Conservation (phyloP, 2,329 filamentous ascomycete species). For the Botrytis medusae region DNA sequence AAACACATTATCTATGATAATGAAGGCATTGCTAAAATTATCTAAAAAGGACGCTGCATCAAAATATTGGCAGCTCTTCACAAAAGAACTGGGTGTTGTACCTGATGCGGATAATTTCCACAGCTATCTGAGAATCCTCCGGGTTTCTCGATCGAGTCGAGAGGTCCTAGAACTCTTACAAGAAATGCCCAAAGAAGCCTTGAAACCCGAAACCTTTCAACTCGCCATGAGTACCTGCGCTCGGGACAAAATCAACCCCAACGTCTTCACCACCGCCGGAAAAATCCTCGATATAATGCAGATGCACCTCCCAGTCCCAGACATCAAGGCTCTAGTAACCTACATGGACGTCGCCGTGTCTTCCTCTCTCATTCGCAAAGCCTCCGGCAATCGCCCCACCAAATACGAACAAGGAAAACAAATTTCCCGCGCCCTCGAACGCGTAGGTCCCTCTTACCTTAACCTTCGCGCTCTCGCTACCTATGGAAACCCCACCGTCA, state of each 20-base stretch:
- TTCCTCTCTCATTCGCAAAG: conserved; percentile 39
- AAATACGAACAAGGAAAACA: conserved; percentile 44
- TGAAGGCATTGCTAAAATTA: conserved; percentile 62
- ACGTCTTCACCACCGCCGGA: conserved; percentile 64
- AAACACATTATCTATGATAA: conserved; percentile 66
- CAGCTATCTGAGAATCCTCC: conserved; percentile 66
- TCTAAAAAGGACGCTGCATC: conserved; percentile 61
- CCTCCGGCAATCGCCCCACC: conserved; percentile 39
- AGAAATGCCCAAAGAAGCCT: conserved; percentile 49
- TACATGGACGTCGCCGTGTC: conserved; percentile 58
- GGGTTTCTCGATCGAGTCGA: conserved; percentile 63
- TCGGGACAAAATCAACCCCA: conserved; percentile 74
- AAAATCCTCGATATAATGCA: conserved; percentile 66
- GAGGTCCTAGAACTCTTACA: conserved; percentile 60
- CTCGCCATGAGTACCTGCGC: conserved; percentile 73
- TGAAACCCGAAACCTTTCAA: conserved; percentile 59
- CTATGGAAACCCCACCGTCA: conserved; percentile 27
- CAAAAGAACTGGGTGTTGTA: conserved; percentile 56
- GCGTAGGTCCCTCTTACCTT: conserved; percentile 41
- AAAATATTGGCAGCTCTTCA: conserved; percentile 77
- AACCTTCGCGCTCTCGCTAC: conserved; percentile 35
- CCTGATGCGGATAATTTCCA: conserved; percentile 74
- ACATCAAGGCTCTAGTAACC: conserved; percentile 51
- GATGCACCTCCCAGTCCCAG: conserved; percentile 45
- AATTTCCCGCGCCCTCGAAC: conserved; percentile 50